Evolutionary conservation across 1,284 basidiomycete species (phyloP), one percentile per base, ranked within the genome.

Genomic region (Psilocybe mexicana): DNA sequence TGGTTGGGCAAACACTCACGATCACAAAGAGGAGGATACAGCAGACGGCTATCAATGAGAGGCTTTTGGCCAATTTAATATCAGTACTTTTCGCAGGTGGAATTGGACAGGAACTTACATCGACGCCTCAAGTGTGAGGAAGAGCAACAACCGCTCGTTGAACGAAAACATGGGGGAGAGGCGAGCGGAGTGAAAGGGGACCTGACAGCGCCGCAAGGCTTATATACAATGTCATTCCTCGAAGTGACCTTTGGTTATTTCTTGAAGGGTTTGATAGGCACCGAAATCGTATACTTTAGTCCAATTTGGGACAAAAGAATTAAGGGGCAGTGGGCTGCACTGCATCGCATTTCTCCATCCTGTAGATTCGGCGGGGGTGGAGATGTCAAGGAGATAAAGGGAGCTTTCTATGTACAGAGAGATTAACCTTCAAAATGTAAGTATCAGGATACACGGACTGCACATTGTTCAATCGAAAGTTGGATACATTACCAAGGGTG

Each of bases 61-160:
- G 46, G 18, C 55, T 57, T 33, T 14, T 12, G 6, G 11, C 24
- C 44, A 4, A 8, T 4, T 23, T n/a, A 25, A 23, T 2, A 36
- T 45, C 6, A 49, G 26, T 12, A 48, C 23, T n/a, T 18, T 18
- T 18, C 18, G 18, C 18, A 18, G 18, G 18, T 18, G 18, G 18
- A 18, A 18, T 18, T 26, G 12, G 8, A 43, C 14, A 25, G 49
- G 26, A n/a, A 64, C 66, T 38, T 56, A 67, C 66, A 35, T 59
- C 1, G 67, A 57, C 1, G 60, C 66, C 42, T 67, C 63, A 18
- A 69, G 30, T 1, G 61, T 65, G 35, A 69, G 58, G 35, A 67
- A 67, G 3, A 69, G 45, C 10, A 66, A 66, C 30, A 69, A 18
- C 8, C 65, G 53, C 51, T 68, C 55, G 12, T 61, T 59, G 55